These are phyloP conservation scores for Amanita polypyramis DNA, from an alignment of 768 basidiomycete genomes.

Conservation along the genomic window DNA sequence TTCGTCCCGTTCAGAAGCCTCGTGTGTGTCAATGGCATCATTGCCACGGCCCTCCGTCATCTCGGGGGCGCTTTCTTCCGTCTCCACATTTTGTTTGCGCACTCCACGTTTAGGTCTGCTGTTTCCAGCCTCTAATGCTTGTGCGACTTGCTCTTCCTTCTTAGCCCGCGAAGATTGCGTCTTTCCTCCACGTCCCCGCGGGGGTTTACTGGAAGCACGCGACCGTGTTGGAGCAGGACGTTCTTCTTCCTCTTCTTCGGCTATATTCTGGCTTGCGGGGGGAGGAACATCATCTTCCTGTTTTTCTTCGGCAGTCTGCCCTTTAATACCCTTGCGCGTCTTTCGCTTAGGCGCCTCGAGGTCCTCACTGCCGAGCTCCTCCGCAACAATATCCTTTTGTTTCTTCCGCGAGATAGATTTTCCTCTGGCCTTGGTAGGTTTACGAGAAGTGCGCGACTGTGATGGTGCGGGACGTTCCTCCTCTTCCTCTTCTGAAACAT, in stretches of 20 bases:
- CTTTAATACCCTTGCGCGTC: too few species aligned
- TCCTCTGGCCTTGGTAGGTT: neutral
- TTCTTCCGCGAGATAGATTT: conserved; percentile 5
- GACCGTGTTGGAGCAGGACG: neutral
- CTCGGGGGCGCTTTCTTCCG: conserved; percentile 3
- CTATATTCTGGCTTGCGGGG: neutral
- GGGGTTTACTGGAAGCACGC: neutral
- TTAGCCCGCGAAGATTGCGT: neutral
- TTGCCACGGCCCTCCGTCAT: neutral
- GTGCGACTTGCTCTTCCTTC: neutral
- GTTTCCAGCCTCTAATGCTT: neutral
- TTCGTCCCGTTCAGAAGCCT: too few species aligned
- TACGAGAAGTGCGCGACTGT: neutral
- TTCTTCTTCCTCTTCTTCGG: neutral
- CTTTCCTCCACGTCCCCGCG: neutral
- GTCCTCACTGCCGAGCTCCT: neutral
- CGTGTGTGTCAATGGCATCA: too few species aligned
- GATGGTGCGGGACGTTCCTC: neutral
- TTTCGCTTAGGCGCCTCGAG: neutral
- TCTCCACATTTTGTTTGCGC: conserved; percentile 8
- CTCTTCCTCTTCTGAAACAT: conserved; percentile 7
- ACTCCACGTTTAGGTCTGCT: neutral
- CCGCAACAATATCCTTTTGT: conserved; percentile 10
- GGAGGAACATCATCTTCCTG: neutral
- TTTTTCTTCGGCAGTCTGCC: too few species aligned